phyloP scores from a whole-genome alignment of 116 monocot genomes.

The Posidonia oceanica region DNA sequence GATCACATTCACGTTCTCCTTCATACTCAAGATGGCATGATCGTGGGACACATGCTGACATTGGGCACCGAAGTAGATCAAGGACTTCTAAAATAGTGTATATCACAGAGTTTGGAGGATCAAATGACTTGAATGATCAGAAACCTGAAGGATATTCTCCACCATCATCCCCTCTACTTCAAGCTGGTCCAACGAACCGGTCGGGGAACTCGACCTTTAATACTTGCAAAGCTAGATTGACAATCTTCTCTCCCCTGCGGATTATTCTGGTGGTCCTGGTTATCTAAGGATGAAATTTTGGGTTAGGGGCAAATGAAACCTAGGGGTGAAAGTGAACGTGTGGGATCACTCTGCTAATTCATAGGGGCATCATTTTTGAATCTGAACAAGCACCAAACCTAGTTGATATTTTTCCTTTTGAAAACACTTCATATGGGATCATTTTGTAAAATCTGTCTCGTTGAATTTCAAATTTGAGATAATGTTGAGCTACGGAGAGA shows the following conservation, averaged over 20 bases:
- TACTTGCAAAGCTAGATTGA: conserved; percentile 83
- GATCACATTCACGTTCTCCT: conserved; percentile 72
- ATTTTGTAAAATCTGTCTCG: background rate
- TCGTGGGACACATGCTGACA: conserved; percentile 42
- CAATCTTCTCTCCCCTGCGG: conserved; percentile 66
- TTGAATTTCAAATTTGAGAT: background rate
- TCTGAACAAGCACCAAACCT: background rate
- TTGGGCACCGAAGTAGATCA: conserved; percentile 55
- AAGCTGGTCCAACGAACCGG: conserved; percentile 63
- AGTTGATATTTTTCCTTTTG: background rate
- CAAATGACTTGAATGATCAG: conserved; percentile 33
- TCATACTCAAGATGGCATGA: conserved; percentile 58
- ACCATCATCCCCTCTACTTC: conserved; percentile 73
- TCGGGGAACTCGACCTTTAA: conserved; percentile 91
- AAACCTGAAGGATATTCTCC: conserved; percentile 67
- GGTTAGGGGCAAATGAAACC: conserved; percentile 23
- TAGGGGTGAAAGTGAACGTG: conserved; percentile 1
- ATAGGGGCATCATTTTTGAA: background rate
- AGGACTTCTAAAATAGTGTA: conserved; percentile 85
- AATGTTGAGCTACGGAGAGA: background rate
- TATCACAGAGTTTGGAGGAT: conserved; percentile 92
- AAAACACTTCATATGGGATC: background rate
- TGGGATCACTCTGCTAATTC: background rate
- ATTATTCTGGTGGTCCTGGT: conserved; percentile 51
- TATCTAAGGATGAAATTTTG: conserved; percentile 22